Base-by-base conservation (phyloP, 768 basidiomycete species). In the Boletus rubropictus region DNA sequence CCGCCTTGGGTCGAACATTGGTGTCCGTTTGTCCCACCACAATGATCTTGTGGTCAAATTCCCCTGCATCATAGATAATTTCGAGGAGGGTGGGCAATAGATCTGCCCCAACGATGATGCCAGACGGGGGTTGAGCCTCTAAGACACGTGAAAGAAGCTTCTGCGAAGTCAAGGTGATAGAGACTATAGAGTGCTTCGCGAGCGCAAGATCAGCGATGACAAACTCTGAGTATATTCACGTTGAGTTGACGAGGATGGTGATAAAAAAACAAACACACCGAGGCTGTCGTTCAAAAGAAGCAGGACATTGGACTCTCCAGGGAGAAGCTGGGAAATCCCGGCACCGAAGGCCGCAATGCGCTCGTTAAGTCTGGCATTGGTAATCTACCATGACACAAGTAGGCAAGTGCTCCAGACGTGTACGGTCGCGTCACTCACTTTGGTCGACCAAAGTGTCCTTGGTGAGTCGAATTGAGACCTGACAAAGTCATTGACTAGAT, bases 181-280 rank as follows among this genome's bases (percentile, higher is more conserved):
- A 85, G 3, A 76, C 72, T 46, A 88, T 79, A 9, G 81, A 82
- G 52, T 81, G 76, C 6, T 79, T 77, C 2, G 84, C 81, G 35
- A 93, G 74, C 1, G 89, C 89, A 22, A 93, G 73, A 67, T 92
- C 89, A 24, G 80, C 72, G 38, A 92, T 78, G 58, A 91, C 58
- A 62, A 86, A 93, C 68, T 86, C 89, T 88, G 57, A 25, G 38
- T 21, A 22, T 25, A 18, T 33, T 48, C 25, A 20, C 31, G 38
- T 28, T 20, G 20, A 50, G 49, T 5, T 6, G 20, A 46, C 12
- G 25, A 32, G 9, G 18, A 37, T 2, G 21, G 28, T 9, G n/a
- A 38, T 20, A 36, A 35, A 47, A n/a, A 41, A 24, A 39, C 1
- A 18, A 41, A 41, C 75, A 11, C 53, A 86, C 89, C 89, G 38